Evolutionary conservation across 1,284 basidiomycete species (phyloP), one percentile per base, ranked within the genome.

Genomic region (Pseudozyma tsukubaensis): DNA sequence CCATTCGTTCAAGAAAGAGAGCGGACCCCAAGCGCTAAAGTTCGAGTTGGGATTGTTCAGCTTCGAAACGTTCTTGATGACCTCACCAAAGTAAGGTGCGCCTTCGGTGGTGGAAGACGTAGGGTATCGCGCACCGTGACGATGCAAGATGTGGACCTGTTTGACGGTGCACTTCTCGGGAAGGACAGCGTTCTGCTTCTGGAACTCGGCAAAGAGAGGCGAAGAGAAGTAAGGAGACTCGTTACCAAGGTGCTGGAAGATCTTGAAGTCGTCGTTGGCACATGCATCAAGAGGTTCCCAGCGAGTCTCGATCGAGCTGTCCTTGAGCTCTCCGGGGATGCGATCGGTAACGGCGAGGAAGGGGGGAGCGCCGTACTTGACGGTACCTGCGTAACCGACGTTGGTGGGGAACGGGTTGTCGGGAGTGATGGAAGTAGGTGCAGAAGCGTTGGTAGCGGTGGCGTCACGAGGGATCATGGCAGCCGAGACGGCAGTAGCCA

Each of bases 1-100:
- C 87, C 87, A 94, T 34, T 88, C 87, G 77, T 92, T 93, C 85
- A 94, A 86, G 82, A 94, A 94, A 0, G 86, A 81, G 6, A 94
- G 85, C 4, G 89, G 86, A 0, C 90, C 92, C 3, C 86, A 86
- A 0, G 89, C 79, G n/a, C 52, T 60, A 40, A 80, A 69, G 55
- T 70, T 63, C 21, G 65, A 67, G 35, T 67, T 34, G 18, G 70
- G 70, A 32, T 72, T 50, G 52, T 39, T 62, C 21, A 67, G 59
- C 50, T 66, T 68, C 24, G 75, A 66, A 0, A 64, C 66, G 50
- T 76, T 79, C 32, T 49, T 56, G 19, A 81, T 66, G 11, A 57
- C 52, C 9, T 50, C 44, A 1, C 65, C 67, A 44, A 72, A 72
- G 53, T 54, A 64, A 8, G 79, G 79, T 2, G 79, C 78, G 2